Base-by-base conservation (phyloP, 2,329 filamentous ascomycete genomes). In the Fusarium abutilonis region DNA sequence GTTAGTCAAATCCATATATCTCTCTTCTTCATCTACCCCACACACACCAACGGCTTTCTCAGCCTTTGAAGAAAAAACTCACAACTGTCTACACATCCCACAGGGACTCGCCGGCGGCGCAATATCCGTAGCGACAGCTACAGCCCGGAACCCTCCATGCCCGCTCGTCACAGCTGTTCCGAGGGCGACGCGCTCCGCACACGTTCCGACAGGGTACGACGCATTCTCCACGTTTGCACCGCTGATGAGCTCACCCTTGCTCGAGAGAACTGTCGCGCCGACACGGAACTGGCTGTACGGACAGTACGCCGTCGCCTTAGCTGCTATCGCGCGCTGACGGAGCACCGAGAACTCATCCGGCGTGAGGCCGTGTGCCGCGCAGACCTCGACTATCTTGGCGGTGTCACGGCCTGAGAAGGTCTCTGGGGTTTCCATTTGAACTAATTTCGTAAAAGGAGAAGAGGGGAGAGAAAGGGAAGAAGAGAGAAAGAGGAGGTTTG, bases 1-100 rank as follows among this genome's bases (percentile, higher is more conserved):
- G 46, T 63, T 52, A 64, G 53, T 32, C 51, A 58, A 46, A 45
- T 36, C 50, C 23, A 32, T 55, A 23, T 50, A 28, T 36, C 28
- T 29, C 28, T 42, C 34, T n/a, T 23, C 43, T 7, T 28, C 15
- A 19, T 38, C 45, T 31, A n/a, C 29, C 21, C 23, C 19, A 23
- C 42, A 29, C 17, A 31, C 40, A 32, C 10, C 29, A 19, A 19
- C 19, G 19, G 19, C 19, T 19, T 19, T 29, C 31, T 39, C 31
- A 39, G 32, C 40, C 23, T 40, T 15, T 32, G 29, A 28, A 11
- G 29, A 48, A 35, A 8, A 39, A 47, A 82, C 86, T 79, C 74
- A 92, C 89, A 94, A 96, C 75, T 97, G 94, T 70, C 94, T 83
- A 76, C 94, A 98, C 93, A 97, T 97, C 52, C 95, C 95, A 74